These are phyloP conservation scores for Anthoceros angustus DNA, from an alignment of 225 moss, liverwort and hornwort species.

Conservation along the genomic window DNA sequence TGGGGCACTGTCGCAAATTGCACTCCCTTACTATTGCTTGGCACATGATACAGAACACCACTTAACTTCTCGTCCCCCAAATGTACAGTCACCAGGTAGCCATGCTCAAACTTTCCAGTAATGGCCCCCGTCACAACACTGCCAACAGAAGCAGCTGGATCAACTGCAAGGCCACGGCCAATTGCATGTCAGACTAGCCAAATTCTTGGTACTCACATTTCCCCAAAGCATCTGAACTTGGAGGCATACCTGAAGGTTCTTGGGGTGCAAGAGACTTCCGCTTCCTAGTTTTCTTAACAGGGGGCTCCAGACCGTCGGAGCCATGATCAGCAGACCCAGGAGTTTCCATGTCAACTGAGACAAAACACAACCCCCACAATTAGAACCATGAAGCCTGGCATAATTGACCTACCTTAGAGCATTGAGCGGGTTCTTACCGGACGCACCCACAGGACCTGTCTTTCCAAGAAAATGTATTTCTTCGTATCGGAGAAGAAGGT, in stretches of 20 bases:
- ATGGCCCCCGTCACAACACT: constrained; percentile 41
- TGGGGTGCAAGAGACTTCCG: constrained; percentile 23
- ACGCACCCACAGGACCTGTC: constrained; percentile 46
- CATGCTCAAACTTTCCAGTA: constrained; percentile 81
- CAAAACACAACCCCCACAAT: not conserved
- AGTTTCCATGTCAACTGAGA: not conserved
- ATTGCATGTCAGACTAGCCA: not conserved
- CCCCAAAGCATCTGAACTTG: not conserved
- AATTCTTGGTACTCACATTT: not conserved
- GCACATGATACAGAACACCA: constrained; percentile 81
- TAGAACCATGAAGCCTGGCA: not conserved
- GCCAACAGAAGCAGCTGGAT: constrained; percentile 38
- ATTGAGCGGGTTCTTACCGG: constrained; percentile 35
- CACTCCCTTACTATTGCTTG: constrained; percentile 35
- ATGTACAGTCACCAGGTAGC: constrained; percentile 69
- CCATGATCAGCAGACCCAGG: constrained; percentile 11
- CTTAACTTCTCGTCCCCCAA: constrained; percentile 72
- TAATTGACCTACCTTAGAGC: not conserved
- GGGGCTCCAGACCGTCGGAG: constrained; percentile 19
- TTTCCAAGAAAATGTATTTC: constrained; percentile 65
- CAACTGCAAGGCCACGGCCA: constrained; percentile 14
- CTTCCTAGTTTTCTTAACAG: constrained; percentile 20
- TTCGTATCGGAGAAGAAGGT: constrained; percentile 64
- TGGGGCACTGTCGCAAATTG: constrained; percentile 55
- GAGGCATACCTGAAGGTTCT: constrained; percentile 15